phyloP scores from a whole-genome alignment of 495 filamentous ascomycete genomes.

The Rostrohypoxylon terebratum region DNA sequence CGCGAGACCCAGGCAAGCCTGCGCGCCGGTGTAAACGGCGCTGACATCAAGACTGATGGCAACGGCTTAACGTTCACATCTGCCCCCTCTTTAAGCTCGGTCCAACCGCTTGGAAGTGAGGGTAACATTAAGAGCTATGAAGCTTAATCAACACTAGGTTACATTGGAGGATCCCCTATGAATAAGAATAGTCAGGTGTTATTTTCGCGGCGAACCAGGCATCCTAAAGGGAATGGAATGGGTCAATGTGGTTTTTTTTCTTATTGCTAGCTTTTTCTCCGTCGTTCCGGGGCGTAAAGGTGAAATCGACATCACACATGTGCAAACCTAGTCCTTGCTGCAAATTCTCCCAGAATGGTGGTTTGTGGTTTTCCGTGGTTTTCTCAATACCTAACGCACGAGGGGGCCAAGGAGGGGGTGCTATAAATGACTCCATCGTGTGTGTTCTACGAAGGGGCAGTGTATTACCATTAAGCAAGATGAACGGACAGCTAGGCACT shows the following conservation, averaged over 20 bases:
- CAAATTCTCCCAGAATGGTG: conserved; percentile 4
- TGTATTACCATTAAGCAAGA: conserved; percentile 30
- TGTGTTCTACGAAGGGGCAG: conserved; percentile 13
- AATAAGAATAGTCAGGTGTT: conserved; percentile 1
- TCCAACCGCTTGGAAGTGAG: conserved; percentile 75
- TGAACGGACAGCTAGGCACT: conserved; percentile 8
- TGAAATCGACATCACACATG: not conserved
- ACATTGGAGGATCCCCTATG: not conserved
- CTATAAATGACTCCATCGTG: conserved; percentile 7
- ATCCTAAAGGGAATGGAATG: conserved; percentile 21
- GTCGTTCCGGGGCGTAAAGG: conserved; percentile 33
- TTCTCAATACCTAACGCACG: no score
- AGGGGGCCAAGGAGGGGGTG: not conserved
- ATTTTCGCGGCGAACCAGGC: conserved; percentile 32
- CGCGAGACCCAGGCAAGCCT: conserved; percentile 83
- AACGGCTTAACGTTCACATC: conserved; percentile 73
- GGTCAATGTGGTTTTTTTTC: not conserved
- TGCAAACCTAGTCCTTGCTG: not conserved
- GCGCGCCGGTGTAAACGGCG: conserved; percentile 69
- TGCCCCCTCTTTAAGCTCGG: conserved; percentile 57
- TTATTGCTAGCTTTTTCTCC: conserved; percentile 4
- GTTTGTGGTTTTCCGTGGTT: conserved; percentile 3
- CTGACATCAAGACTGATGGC: conserved; percentile 61
- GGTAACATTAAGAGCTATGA: conserved; percentile 66
- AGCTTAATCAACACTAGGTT: conserved; percentile 46